Conservation (phyloP, 2,329 filamentous ascomycete species). For the Fusarium napiforme region DNA sequence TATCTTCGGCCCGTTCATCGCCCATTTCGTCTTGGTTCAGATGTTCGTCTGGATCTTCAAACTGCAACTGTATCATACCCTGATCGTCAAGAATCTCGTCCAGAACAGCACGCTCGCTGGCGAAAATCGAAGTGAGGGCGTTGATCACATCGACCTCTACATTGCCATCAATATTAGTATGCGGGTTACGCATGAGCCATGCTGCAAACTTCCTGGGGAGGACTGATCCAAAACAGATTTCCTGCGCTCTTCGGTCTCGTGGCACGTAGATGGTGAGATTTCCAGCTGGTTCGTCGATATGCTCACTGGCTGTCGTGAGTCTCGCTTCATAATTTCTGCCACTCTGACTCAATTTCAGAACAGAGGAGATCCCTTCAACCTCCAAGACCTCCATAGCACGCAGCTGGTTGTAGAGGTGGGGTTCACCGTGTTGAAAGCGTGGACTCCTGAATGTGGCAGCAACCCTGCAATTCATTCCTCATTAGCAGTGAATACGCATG, state of each 20-base stretch:
- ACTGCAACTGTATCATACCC: constrained; percentile 23
- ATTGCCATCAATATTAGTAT: not conserved
- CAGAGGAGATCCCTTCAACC: constrained; percentile 14
- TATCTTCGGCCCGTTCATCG: not conserved
- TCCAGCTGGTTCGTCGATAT: constrained; percentile 10
- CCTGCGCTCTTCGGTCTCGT: constrained; percentile 5
- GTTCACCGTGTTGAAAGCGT: not conserved
- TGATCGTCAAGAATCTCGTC: constrained; percentile 26
- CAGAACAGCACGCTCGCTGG: constrained; percentile 6
- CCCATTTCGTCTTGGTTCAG: not conserved
- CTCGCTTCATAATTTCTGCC: not conserved
- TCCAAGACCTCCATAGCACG: constrained; percentile 21
- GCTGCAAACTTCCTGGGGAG: constrained; percentile 21
- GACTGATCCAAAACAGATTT: constrained; percentile 27
- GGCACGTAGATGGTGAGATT: constrained; percentile 25
- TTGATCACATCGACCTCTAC: constrained; percentile 14
- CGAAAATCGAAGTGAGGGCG: constrained; percentile 28
- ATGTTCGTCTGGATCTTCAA: constrained; percentile 9
- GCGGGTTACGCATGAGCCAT: constrained; percentile 22
- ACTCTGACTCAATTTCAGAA: constrained; percentile 15
- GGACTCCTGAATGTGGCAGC: constrained; percentile 32
- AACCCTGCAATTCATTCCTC: not conserved
- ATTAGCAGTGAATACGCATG: not conserved
- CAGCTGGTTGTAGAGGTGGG: not conserved
- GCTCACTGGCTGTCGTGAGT: constrained; percentile 17